Evolutionary conservation across 2,329 filamentous ascomycete species (phyloP), one percentile per base, ranked within the genome.

Genomic region (Akanthomyces muscarius): DNA sequence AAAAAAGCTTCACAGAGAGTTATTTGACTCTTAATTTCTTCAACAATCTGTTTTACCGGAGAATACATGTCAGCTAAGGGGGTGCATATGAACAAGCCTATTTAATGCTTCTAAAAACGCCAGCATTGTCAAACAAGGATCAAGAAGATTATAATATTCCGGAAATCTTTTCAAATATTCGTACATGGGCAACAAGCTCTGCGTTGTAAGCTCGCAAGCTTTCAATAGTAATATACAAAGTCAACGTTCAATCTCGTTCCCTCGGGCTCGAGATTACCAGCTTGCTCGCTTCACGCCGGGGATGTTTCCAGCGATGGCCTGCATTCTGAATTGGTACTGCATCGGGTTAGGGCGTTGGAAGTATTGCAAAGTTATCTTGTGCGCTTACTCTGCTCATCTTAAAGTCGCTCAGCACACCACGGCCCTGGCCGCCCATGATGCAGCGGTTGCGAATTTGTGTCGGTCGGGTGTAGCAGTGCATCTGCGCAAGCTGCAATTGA

Each of bases 391-490:
- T 85, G 64, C 89, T 88, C 83, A 99, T 85, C 77, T 92, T 91
- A 72, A 99, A 99, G 73, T 95, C 94, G 63, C 92, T 87, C 68
- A 98, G 83, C n/a, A 99, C 83, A 88, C 92, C 92, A 69, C 92
- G 85, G 21, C 89, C 89, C 75, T 91, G 92, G n/a, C 95, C 95
- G 68, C 92, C 92, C 74, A 94, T 85, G 60, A 96, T 89, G 80
- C 95, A 99, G 69, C 95, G 83, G 78, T 97, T 98, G 76, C 89
- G 88, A 75, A 99, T 93, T 81, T 97, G 93, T 56, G 94, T 97
- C 64, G 91, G 87, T 65, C 93, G 85, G 42, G 95, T 98, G 78
- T 98, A 98, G 81, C 86, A 88, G 80, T 97, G 93, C 94, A 98
- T 97, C 78, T 96, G 89, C 4, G 89, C 87, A 68, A 99, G 83